These are phyloP conservation scores for Avena atlantica DNA, from an alignment of 176 grass and related monocot genomes.

Conservation along the genomic window DNA sequence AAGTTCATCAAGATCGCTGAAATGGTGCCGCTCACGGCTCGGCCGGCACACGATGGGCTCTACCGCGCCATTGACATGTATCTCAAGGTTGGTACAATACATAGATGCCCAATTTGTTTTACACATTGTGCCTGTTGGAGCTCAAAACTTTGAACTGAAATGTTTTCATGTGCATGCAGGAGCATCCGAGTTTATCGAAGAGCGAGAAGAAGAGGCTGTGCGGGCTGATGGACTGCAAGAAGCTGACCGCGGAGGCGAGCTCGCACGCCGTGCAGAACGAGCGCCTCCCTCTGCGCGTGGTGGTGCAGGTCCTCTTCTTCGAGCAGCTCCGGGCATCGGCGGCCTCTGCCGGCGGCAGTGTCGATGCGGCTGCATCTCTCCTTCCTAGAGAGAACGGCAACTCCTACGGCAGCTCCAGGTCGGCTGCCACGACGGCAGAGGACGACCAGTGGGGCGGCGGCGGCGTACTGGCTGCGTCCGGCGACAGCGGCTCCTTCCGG, in stretches of 20 bases:
- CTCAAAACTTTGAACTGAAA: neutral
- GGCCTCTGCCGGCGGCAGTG: neutral
- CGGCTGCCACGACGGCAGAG: constrained; percentile 65
- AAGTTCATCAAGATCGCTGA: constrained; percentile 70
- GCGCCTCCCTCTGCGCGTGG: constrained; percentile 83
- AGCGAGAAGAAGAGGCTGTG: constrained; percentile 92
- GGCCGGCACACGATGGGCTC: constrained; percentile 71
- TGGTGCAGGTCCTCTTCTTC: constrained; percentile 97
- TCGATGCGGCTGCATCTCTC: neutral
- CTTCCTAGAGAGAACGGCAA: constrained; percentile 67
- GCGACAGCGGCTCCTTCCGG: constrained; percentile 61
- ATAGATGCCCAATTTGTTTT: neutral
- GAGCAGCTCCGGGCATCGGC: constrained; percentile 64
- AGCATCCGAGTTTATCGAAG: constrained; percentile 70
- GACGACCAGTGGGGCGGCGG: constrained; percentile 67
- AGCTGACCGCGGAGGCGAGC: constrained; percentile 74
- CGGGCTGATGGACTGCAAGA: constrained; percentile 89
- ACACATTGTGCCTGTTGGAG: neutral
- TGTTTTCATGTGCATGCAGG: constrained; percentile 46
- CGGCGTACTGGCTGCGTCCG: constrained; percentile 39
- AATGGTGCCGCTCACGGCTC: constrained; percentile 50
- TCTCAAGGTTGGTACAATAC: constrained; percentile 74
- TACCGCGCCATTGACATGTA: constrained; percentile 91
- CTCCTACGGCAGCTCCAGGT: constrained; percentile 86
- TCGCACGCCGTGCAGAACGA: constrained; percentile 95